Base-by-base conservation (phyloP, 208 protist genomes). In the Wallacemonas rigidus region DNA sequence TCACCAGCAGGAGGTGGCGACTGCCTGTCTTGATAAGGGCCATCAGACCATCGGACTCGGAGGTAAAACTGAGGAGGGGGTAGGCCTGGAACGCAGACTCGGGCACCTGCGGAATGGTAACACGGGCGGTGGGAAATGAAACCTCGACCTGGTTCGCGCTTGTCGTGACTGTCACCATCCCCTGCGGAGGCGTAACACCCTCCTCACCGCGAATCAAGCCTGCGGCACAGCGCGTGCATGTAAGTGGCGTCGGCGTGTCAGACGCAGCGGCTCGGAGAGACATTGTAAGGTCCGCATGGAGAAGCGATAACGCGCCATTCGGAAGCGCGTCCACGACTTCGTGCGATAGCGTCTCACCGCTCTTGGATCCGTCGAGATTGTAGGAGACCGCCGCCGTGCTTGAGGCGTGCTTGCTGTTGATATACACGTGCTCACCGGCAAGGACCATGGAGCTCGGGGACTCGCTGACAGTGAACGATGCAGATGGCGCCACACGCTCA, bases 1-100 rank as follows among this genome's bases (percentile, higher is more conserved):
- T 78, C 9, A 94, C 81, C 4, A 91, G 85, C 43, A 89, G 39
- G 26, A 96, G 69, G 78, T 96, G 80, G 45, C 77, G 74, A 35
- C 84, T 86, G 9, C 71, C 51, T 1, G 80, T 79, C 65, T 89
- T 88, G 61, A 96, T 69, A 11, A 96, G 77, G 2, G 61, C 80
- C 11, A 69, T 54, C 0, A 77, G 51, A 48, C 81, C 79, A 2
- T 8, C 55, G 14, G 17, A 36, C 14, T 55, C 72, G 35, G 44
- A 58, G 50, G 77, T 55, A 41, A 82, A 88, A 50, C 70, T 77
- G 38, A 79, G 9, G 12, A 88, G 77, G 3, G 74, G 71, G 67
- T 74, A 74, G 40, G 82, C 72, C 17, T 69, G 65, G 56, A 38
- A 70, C 36, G 60, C 75, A 72, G 69, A 63, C 40, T 55, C 64